Base-by-base conservation (phyloP, 345 rosid species). In the Brassica juncea region DNA sequence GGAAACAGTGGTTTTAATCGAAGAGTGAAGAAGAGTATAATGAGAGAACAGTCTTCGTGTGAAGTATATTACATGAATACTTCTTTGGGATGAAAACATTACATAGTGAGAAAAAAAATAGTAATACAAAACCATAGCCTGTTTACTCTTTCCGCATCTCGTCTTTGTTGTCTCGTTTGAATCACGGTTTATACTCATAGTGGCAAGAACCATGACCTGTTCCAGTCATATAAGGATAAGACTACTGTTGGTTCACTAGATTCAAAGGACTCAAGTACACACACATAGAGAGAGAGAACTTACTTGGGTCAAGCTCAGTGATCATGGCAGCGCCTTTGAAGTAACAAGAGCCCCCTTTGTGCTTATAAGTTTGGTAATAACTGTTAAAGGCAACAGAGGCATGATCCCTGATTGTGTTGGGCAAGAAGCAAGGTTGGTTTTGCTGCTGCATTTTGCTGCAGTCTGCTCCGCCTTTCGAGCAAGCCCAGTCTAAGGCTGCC, bases 241-340 rank as follows among this genome's bases (percentile, higher is more conserved):
- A 34, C 12, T 6, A 59, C 11, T 10, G 6, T 61, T 73, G 15
- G 47, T 68, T 68, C 66, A 79, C 65, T 27, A 7, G 35, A 55
- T 72, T 42, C 3, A 63, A 47, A 34, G n/a, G 15, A 57, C 12
- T 55, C 54, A 55, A 30, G 1, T 14, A 57, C 1, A 35, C 9
- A 35, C 9, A 59, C 5, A 64, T 42, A 66, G 59, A 67, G 44
- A 66, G 49, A 66, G 59, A 70, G 42, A 52, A n/a, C 91, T 84
- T 86, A 89, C 94, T 93, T 3, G 94, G 97, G 85, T 93, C 92
- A 57, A 87, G 87, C 58, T 88, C 91, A 4, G 97, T 91, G 71
- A 80, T 79, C 75, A 88, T 75, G 58, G 97, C 97, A 68, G 97
- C 92, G 27, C 95, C 93, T 58, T 42, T 89, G 86, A 92, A 92